Evolutionary conservation across 768 basidiomycete genomes (phyloP), one percentile per base, ranked within the genome.

Genomic region (Naematelia encephala): DNA sequence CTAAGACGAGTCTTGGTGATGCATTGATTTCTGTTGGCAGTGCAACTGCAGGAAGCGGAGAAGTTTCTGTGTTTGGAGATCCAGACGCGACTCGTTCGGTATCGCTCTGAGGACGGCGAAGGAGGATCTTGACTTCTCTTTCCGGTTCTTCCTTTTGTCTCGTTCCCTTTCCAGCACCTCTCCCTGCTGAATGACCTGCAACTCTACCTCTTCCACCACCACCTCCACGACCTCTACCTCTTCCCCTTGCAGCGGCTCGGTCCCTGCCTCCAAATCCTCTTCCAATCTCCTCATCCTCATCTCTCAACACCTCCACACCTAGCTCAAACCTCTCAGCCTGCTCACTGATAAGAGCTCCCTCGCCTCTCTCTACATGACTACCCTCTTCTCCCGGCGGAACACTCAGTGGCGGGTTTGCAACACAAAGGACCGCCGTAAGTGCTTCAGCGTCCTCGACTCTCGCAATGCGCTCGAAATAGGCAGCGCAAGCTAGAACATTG

Each of bases 251-350:
- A n/a, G 12, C 19, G 13, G 27, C 27, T 39, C 56, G 42, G 54
- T 53, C 54, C 51, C 47, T 57, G 23, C 43, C 56, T 25, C 39
- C 46, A 21, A 48, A 45, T 8, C 47, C 52, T n/a, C 47, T 30
- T 3, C 57, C 45, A 52, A 65, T 68, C 16, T 64, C 68, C 19
- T 42, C 28, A 30, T 73, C 71, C n/a, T 69, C 64, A 61, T 73
- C 71, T 43, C 71, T 49, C 58, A 73, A 22, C 2, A 73, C 66
- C 51, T 69, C 71, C 26, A 73, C 22, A 2, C 48, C 51, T 21
- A 73, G 25, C 45, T 69, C 71, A 30, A 68, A 73, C 23, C 71
- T 44, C 49, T 62, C 68, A n/a, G 71, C 71, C 59, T 70, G 68
- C 52, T 73, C 61, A 48, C 59, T 55, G 11, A 73, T 46, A 3